Evolutionary conservation across 1,284 basidiomycete species (phyloP), one percentile per base, ranked within the genome.

Genomic region (Peniophora sp.): DNA sequence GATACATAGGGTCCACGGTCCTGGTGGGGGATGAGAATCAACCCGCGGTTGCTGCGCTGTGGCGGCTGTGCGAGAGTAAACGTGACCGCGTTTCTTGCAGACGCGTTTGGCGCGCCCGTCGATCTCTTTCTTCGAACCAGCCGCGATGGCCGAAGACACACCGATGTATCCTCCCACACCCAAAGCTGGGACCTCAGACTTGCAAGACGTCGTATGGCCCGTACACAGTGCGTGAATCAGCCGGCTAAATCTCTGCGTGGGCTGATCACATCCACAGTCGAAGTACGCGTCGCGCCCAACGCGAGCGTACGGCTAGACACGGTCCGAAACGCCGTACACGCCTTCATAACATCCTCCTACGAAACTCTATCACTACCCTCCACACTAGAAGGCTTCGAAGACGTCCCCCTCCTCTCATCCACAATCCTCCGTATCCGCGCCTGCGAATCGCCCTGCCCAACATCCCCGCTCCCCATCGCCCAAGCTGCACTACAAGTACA

Each of bases 371-470:
- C 75, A 52, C 69, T 89, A 22, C 83, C 85, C 10, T 85, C 83
- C 10, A 76, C 73, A 0, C 68, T 93, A 3, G 69, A 73, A 39
- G 84, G 87, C 27, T 95, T 90, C 91, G 77, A 87, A 55, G 77
- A 80, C 38, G 69, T 84, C 23, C 75, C 82, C 9, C 77, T 88
- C 39, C 77, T 98, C 14, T 73, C 74, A 0, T 72, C 83, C 20
- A 81, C 89, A 46, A 83, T 97, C 19, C 89, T 94, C 53, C 75
- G 75, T 34, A 85, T 98, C 54, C 69, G 74, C n/a, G 81, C 90
- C 2, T 85, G 87, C 2, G 95, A 85, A 64, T 75, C 74, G 2
- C 61, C 78, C 38, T 81, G 79, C 59, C 70, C 78, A 14, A 73
- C 72, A 16, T 65, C 70, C 14, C 77, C 79, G 41, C 69, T 87